Percentiles rank a stretch among this genome's conserved stretches.
These are phyloP conservation scores for Tilletia walkeri DNA, from an alignment of 1,284 basidiomycete species.

Conservation along the genomic window DNA sequence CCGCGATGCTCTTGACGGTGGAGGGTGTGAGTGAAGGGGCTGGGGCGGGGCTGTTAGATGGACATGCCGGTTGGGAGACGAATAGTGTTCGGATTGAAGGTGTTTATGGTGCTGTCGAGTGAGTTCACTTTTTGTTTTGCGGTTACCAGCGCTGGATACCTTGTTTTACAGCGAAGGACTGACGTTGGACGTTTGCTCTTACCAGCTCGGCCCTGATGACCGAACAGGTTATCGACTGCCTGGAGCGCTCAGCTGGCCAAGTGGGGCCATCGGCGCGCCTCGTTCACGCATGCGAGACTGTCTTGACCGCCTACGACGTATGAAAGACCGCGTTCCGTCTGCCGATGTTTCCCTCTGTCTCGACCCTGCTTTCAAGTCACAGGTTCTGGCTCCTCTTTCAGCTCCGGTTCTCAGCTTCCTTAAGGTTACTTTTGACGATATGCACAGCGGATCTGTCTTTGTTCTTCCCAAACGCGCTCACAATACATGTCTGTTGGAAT, in stretches of 20 bases:
- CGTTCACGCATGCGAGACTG: neutral
- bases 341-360: too few species aligned
- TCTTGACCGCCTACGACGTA: neutral
- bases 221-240: slow-evolving; percentile 35
- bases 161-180: too few species aligned
- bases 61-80: slow-evolving; percentile 27
- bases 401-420: too few species aligned
- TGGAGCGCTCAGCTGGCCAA: slow-evolving; percentile 18
- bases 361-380: too few species aligned
- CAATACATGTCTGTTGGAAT: too few species aligned
- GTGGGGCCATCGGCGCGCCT: neutral
- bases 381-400: too few species aligned
- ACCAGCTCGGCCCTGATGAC: slow-evolving; percentile 32
- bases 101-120: slow-evolving; percentile 40
- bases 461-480: too few species aligned
- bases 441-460: too few species aligned
- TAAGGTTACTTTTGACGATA: too few species aligned
- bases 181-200: neutral
- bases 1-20: slow-evolving; percentile 25
- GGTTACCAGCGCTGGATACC: too few species aligned
- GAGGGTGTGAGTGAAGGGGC: neutral
- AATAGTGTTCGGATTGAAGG: slow-evolving; percentile 32
- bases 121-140: neutral
- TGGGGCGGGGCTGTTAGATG: slow-evolving; percentile 30
- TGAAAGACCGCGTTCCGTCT: neutral